A percentile compares a stretch with the other conserved stretches of the same genome.
Evolutionary conservation across 306 rosid genomes (phyloP).

Genomic region (Oxytropis ochrocephala): DNA sequence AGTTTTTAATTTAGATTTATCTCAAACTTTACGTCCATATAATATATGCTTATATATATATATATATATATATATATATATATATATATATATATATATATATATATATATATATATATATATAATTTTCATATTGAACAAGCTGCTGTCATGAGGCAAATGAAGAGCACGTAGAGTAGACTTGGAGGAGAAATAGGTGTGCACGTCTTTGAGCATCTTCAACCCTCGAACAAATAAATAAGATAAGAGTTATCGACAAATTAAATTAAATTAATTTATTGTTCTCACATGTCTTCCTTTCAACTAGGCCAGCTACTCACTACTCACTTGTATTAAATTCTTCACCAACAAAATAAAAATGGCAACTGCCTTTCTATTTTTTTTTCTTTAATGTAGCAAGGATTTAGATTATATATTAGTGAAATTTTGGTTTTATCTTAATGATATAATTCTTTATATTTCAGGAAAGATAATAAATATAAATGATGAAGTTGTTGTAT

Average conservation of each 20-base stretch:
- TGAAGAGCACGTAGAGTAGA: slow-evolving; percentile 9
- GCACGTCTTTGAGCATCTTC: slow-evolving; percentile 53
- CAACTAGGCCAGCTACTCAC: slow-evolving; percentile 33
- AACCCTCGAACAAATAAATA: neutral
- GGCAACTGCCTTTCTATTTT: neutral
- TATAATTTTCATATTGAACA: slow-evolving; percentile 8
- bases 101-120: too few species aligned
- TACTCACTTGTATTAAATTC: slow-evolving; percentile 21
- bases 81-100: too few species aligned
- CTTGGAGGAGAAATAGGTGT: slow-evolving; percentile 32
- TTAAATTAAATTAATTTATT: slow-evolving; percentile 10
- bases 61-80: too few species aligned
- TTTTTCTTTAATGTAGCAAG: neutral
- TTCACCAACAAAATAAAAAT: slow-evolving; percentile 23
- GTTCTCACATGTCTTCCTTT: slow-evolving; percentile 28
- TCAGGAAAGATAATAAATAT: slow-evolving; percentile 10
- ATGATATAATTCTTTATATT: neutral
- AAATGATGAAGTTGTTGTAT: slow-evolving; percentile 22
- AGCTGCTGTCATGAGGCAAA: slow-evolving; percentile 21
- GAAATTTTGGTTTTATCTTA: neutral
- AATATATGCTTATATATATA: too few species aligned
- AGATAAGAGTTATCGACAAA: neutral
- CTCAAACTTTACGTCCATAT: too few species aligned
- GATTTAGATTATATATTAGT: neutral
- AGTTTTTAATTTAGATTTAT: too few species aligned